Evolutionary conservation across 129 eudicot genomes (phyloP).

Genomic region (Flaveria brownii): DNA sequence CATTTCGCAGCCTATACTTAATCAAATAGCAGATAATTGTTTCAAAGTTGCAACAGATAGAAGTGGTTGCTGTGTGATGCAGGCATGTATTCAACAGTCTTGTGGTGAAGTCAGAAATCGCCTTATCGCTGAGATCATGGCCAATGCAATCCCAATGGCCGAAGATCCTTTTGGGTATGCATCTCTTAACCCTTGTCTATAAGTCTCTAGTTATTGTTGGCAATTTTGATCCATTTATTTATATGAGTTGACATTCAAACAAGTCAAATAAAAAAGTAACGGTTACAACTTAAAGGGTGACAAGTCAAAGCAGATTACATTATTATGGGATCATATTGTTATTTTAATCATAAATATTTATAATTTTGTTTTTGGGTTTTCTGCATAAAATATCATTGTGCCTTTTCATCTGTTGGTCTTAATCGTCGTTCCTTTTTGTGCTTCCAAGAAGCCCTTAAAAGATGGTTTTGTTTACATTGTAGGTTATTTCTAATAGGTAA

Average conservation of each 20-base stretch:
- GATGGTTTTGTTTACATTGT: background rate
- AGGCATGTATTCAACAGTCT: conserved; percentile 53
- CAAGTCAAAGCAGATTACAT: background rate
- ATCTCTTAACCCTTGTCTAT: conserved; percentile 6
- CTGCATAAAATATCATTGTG: background rate
- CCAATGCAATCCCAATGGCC: conserved; percentile 55
- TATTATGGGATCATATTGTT: background rate
- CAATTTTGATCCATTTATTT: background rate
- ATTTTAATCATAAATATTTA: background rate
- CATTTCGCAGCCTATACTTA: conserved; percentile 47
- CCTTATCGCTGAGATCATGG: conserved; percentile 44
- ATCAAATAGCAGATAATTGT: conserved; percentile 56
- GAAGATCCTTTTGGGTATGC: conserved; percentile 75
- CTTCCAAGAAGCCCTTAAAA: background rate
- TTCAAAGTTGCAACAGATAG: conserved; percentile 56
- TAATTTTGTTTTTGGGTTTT: background rate
- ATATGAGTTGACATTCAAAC: background rate
- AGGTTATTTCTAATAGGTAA: background rate
- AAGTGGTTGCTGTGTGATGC: conserved; percentile 75
- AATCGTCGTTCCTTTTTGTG: background rate
- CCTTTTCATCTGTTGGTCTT: background rate
- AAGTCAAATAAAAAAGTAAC: background rate
- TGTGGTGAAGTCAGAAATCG: conserved; percentile 40
- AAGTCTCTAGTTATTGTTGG: background rate
- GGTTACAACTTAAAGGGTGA: background rate